phyloP scores from a whole-genome alignment of 805 yeast genomes.

The Teunomyces gatunensis region DNA sequence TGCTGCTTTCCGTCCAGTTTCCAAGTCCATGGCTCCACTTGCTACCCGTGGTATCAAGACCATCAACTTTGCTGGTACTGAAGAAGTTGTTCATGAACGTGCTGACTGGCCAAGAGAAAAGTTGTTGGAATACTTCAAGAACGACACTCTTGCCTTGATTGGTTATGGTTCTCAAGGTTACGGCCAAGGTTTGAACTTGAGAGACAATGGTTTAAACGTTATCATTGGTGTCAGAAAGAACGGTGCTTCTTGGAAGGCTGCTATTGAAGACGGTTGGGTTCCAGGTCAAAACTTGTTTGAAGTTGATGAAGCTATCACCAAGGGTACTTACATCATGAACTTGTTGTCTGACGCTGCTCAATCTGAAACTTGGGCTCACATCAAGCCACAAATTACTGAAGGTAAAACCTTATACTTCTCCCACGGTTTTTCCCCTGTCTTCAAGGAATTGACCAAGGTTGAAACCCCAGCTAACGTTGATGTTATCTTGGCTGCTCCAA shows the following conservation, averaged over 20 bases:
- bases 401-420: slow-evolving; percentile 98
- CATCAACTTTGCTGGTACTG: slow-evolving; percentile 95
- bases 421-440: slow-evolving; percentile 99
- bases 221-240: slow-evolving; percentile 97
- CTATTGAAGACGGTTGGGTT: slow-evolving; percentile 99
- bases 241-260: slow-evolving; percentile 99
- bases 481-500: slow-evolving; percentile 98
- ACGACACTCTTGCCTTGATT: slow-evolving; percentile 94
- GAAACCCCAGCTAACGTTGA: slow-evolving; percentile 94
- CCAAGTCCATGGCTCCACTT: slow-evolving; percentile 42
- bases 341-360: slow-evolving; percentile 98
- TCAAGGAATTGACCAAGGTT: slow-evolving; percentile 95
- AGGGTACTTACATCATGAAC: slow-evolving; percentile 96
- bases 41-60: slow-evolving; percentile 90
- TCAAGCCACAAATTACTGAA: slow-evolving; percentile 90
- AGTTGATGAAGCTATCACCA: slow-evolving; percentile 86
- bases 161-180: slow-evolving; percentile 99
- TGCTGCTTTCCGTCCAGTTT: slow-evolving; percentile 41
- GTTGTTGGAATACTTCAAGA: slow-evolving; percentile 92
- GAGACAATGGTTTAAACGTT: slow-evolving; percentile 98
- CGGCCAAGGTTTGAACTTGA: slow-evolving; percentile 99
- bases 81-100: slow-evolving; percentile 96
- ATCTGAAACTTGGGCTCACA: slow-evolving; percentile 91
- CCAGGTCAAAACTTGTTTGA: slow-evolving; percentile 98
- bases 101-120: slow-evolving; percentile 99